Base-by-base conservation (phyloP, 2,329 filamentous ascomycete genomes). In the Claviceps sorghi region DNA sequence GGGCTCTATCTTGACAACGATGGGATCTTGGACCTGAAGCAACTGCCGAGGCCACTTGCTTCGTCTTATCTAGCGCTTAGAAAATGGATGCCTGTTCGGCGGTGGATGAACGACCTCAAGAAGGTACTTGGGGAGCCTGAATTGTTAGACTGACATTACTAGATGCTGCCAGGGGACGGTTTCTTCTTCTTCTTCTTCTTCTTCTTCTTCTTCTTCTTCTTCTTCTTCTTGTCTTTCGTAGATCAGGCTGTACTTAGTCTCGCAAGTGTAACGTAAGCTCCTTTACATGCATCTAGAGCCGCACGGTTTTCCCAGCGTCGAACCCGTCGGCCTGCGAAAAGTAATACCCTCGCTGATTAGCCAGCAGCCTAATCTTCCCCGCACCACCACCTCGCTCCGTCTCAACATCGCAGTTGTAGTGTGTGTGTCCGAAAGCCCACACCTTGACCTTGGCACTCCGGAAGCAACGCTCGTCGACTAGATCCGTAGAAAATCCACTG, bases 341-440 rank as follows among this genome's bases (percentile, higher is more conserved):
- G 51, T 67, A 68, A 57, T 69, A 70, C 0, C 70, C 69, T 49
- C 61, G 57, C 54, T 73, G 69, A 52, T 73, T 70, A 0, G 70
- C 56, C 3, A 70, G 11, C 4, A 72, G 53, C 30, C 69, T 61
- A 52, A 68, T 62, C 4, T 58, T 58, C 48, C 0, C 42, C 52
- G 38, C 41, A 11, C 10, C 51, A 58, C 4, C 22, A 8, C 9
- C 19, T 0, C 57, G 51, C 15, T 61, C 59, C 3, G 66, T 62
- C 4, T 52, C 29, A 53, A 68, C 70, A 41, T 69, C 65, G 57
- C 70, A 73, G 53, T 71, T 73, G 56, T 64, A 73, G 55, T 75
- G 72, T 11, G 72, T 76, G 54, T 76, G 72, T 0, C 73, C 72
- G 60, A 75, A 76, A 0, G 65, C 72, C 73, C 72, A 77, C 0